Conservation (phyloP, 257 asterid genomes). For the Penstemon barbatus region DNA sequence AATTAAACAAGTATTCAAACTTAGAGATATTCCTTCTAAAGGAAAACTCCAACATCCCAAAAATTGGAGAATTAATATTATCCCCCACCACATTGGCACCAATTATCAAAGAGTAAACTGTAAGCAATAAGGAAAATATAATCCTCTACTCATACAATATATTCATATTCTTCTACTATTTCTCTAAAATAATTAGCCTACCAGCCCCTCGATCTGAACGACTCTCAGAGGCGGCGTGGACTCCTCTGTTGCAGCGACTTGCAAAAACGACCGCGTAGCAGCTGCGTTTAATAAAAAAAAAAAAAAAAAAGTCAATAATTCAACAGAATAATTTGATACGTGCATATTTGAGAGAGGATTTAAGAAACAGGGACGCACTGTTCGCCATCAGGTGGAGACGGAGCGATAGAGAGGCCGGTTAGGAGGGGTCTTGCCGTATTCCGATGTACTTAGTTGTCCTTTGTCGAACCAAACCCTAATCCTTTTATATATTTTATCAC, state of each 20-base stretch:
- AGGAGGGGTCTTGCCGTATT: background rate
- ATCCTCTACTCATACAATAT: no score
- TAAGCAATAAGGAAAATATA: background rate
- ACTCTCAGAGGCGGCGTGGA: constrained; percentile 82
- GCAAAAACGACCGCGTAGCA: constrained; percentile 70
- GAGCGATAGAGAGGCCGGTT: background rate
- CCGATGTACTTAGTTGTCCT: no score
- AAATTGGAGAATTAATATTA: no score
- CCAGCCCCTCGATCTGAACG: constrained; percentile 98
- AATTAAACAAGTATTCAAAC: no score
- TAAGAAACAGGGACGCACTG: constrained; percentile 24
- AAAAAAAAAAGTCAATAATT: constrained; percentile 2
- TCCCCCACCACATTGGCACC: no score
- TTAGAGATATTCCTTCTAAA: no score
- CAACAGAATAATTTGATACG: background rate
- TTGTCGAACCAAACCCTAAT: no score
- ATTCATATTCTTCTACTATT: background rate
- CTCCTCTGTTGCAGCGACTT: constrained; percentile 89
- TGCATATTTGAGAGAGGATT: background rate
- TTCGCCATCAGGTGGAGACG: constrained; percentile 32
- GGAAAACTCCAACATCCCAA: no score
- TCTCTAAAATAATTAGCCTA: constrained; percentile 27
- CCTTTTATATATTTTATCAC: no score
- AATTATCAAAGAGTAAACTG: background rate
- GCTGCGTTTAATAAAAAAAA: constrained; percentile 41